Evolutionary conservation across 306 rosid genomes (phyloP), one percentile per base, ranked within the genome.

Genomic region (Gastrolobium bilobum): DNA sequence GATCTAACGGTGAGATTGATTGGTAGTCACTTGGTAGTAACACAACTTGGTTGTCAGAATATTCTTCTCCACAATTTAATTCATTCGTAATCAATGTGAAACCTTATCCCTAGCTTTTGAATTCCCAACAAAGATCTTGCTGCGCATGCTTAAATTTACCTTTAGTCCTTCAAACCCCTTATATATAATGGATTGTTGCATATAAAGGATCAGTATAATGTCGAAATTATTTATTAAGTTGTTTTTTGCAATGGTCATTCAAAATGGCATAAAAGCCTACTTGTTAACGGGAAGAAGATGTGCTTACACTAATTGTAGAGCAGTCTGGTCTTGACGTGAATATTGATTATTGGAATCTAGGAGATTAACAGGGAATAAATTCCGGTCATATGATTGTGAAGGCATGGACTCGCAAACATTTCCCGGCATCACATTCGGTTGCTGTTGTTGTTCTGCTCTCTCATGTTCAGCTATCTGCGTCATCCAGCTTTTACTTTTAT

Each of bases 281-380:
- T 20, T 20, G 26, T 20, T 20, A 20, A 20, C 26, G 26, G n/a
- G 65, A 8, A 64, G 37, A 29, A 2, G 53, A 14, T 57, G 71
- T 75, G 9, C 91, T 90, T 89, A 91, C 87, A 87, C 93, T 57
- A 90, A 91, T 81, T 89, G 93, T 43, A 90, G 90, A 76, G 96
- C 84, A 33, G 96, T 89, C 11, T 84, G 93, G 30, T 80, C 91
- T 70, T 88, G 87, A 61, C 81, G 82, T 35, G 89, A 67, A 68
- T 87, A 92, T 37, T 88, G 91, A 59, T 71, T 80, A 77, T 80
- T 80, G 53, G 96, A 82, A 62, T 87, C 84, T 33, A 90, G 46
- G 69, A 92, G 84, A 68, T 83, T 87, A 4, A 68, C 82, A 5
- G 91, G 88, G 78, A 91, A 82, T 83, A 83, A 89, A 81, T 86